Conservation (phyloP, 2,329 filamentous ascomycete genomes). For the Ampelomyces quisqualis region DNA sequence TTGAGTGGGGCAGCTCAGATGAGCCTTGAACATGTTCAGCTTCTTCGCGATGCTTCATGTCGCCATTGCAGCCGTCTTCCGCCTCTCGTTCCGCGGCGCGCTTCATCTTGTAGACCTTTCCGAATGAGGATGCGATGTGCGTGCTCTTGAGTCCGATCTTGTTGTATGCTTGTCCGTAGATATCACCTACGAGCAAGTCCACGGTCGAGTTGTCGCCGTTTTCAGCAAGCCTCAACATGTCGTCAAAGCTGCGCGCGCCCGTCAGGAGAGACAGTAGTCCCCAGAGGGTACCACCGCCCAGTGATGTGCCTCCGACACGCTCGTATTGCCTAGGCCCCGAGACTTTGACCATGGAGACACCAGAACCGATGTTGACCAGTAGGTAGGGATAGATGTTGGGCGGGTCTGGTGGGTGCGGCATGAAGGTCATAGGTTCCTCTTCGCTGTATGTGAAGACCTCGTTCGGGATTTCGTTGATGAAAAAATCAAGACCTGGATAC, state of each 20-base stretch:
- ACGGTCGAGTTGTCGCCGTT: constrained; percentile 89
- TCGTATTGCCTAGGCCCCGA: constrained; percentile 83
- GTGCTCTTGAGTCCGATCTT: constrained; percentile 96
- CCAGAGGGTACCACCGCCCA: constrained; percentile 97
- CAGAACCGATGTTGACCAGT: constrained; percentile 96
- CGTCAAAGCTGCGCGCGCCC: constrained; percentile 92
- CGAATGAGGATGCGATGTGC: constrained; percentile 93
- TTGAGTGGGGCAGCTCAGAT: constrained; percentile 36
- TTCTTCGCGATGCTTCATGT: constrained; percentile 44
- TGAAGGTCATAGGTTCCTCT: constrained; percentile 82
- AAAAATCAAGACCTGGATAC: constrained; percentile 90
- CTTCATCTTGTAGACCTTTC: constrained; percentile 94
- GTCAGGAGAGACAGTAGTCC: constrained; percentile 88
- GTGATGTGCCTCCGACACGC: constrained; percentile 89
- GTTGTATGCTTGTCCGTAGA: constrained; percentile 92
- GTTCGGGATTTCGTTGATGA: constrained; percentile 94
- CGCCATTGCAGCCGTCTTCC: constrained; percentile 65
- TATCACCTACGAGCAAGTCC: constrained; percentile 96
- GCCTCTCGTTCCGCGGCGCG: constrained; percentile 75
- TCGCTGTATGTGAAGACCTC: constrained; percentile 96
- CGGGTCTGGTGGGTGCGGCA: constrained; percentile 66
- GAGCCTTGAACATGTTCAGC: constrained; percentile 37
- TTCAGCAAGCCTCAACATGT: constrained; percentile 92
- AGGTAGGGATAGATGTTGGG: constrained; percentile 84
- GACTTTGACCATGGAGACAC: constrained; percentile 96